phyloP scores from a whole-genome alignment of 2,329 filamentous ascomycete species.

The Aureobasidium sp. region DNA sequence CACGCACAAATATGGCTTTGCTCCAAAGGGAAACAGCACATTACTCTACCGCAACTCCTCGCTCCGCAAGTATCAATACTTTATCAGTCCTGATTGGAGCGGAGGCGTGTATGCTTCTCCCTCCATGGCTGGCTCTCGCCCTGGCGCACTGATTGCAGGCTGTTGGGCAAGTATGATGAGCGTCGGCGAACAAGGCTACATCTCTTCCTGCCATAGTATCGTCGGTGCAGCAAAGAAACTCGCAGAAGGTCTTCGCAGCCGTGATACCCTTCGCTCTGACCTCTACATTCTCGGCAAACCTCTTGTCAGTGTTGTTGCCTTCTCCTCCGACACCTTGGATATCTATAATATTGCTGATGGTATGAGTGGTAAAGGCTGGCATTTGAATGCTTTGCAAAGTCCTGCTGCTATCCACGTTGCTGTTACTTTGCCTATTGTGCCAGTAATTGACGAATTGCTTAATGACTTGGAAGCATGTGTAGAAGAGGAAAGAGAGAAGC shows the following conservation, averaged over 20 bases:
- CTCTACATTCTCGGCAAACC: constrained; percentile 77
- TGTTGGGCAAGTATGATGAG: constrained; percentile 92
- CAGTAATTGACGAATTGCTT: constrained; percentile 72
- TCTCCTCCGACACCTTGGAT: constrained; percentile 74
- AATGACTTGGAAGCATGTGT: constrained; percentile 57
- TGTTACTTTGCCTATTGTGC: constrained; percentile 78
- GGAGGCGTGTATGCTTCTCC: constrained; percentile 95
- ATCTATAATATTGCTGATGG: constrained; percentile 91
- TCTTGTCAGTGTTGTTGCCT: constrained; percentile 84
- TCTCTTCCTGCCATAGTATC: constrained; percentile 79
- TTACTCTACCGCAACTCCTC: constrained; percentile 77
- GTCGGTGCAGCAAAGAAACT: constrained; percentile 82
- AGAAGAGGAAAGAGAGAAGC: constrained; percentile 71
- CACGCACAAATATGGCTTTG: constrained; percentile 98
- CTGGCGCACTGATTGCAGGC: constrained; percentile 87
- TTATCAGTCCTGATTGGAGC: constrained; percentile 88
- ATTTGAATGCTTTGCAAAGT: constrained; percentile 87
- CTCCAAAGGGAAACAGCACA: constrained; percentile 93
- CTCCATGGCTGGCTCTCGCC: constrained; percentile 81
- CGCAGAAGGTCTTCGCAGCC: constrained; percentile 62
- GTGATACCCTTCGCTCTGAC: constrained; percentile 61
- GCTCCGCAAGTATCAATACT: constrained; percentile 88
- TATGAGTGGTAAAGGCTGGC: constrained; percentile 82
- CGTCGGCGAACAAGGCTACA: constrained; percentile 80
- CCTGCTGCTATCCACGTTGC: constrained; percentile 91